Percentiles rank a stretch among this genome's conserved stretches.
Conservation (phyloP, 306 rosid species). For the Lupinus albus region DNA sequence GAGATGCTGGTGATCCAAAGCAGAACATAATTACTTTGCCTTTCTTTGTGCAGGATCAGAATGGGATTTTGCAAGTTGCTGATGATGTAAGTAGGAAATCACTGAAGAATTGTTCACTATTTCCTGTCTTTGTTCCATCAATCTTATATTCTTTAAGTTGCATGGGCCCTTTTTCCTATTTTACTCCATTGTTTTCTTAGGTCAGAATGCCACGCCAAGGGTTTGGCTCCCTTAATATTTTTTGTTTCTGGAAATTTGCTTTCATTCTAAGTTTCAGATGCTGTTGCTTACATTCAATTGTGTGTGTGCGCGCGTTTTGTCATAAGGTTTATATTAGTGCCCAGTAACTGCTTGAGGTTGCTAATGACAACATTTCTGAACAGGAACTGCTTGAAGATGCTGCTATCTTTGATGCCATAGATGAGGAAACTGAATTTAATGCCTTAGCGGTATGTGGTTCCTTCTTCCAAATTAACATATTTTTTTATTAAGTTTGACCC, state of each 20-base stretch:
- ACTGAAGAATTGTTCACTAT: conserved; percentile 1
- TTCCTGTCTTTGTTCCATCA: conserved; percentile 19
- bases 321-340: neutral
- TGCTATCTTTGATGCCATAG: conserved; percentile 72
- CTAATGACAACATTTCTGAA: conserved; percentile 44
- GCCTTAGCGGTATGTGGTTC: conserved; percentile 74
- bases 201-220: conserved; percentile 2
- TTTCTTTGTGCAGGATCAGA: conserved; percentile 64
- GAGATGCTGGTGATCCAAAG: neutral
- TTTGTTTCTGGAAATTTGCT: conserved; percentile 8
- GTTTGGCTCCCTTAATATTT: conserved; percentile 5
- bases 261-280: conserved; percentile 18
- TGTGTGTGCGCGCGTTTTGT: neutral
- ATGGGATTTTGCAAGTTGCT: conserved; percentile 71
- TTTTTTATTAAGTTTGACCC: neutral
- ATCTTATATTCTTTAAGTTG: conserved; percentile 16
- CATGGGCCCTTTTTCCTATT: neutral
- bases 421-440: conserved; percentile 91
- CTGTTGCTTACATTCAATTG: neutral
- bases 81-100: conserved; percentile 73
- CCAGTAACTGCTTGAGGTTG: conserved; percentile 15
- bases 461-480: no score
- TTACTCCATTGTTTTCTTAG: conserved; percentile 5
- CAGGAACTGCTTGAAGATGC: conserved; percentile 86
- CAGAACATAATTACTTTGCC: conserved; percentile 21